phyloP scores from a whole-genome alignment of 176 grass and related monocot genomes.

The Poa annua region DNA sequence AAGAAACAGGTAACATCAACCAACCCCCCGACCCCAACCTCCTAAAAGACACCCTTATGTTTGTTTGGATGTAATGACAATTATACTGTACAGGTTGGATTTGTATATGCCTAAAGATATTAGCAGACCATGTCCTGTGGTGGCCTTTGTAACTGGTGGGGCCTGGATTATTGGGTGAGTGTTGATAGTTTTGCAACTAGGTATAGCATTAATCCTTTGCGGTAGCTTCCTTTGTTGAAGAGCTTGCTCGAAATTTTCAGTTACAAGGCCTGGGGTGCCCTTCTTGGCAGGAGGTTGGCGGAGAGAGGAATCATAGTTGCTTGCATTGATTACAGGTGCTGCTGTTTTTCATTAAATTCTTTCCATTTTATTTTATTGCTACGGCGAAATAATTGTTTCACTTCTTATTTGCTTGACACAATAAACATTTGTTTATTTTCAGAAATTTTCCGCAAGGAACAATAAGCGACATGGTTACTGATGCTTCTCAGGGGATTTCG shows the following conservation, averaged over 20 bases:
- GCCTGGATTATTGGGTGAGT: constrained; percentile 99
- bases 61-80: constrained; percentile 26
- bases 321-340: constrained; percentile 98
- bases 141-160: constrained; percentile 96
- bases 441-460: constrained; percentile 99
- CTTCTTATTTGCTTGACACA: constrained; percentile 28
- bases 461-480: constrained; percentile 92
- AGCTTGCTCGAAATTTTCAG: constrained; percentile 47
- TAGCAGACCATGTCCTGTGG: constrained; percentile 67
- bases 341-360: constrained; percentile 26
- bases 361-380: constrained; percentile 7
- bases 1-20: constrained; percentile 75
- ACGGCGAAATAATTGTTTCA: not conserved
- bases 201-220: not conserved
- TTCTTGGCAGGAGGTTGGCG: constrained; percentile 84
- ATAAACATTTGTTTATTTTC: constrained; percentile 36
- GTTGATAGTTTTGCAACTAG: constrained; percentile 23
- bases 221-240: constrained; percentile 19
- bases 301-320: constrained; percentile 98
- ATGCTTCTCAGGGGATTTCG: constrained; percentile 96
- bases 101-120: constrained; percentile 77
- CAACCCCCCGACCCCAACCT: not conserved
- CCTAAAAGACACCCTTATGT: not conserved
- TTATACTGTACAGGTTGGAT: constrained; percentile 72
- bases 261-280: constrained; percentile 98